These are phyloP conservation scores for Cercis canadensis DNA, from an alignment of 306 rosid genomes.

Conservation along the genomic window DNA sequence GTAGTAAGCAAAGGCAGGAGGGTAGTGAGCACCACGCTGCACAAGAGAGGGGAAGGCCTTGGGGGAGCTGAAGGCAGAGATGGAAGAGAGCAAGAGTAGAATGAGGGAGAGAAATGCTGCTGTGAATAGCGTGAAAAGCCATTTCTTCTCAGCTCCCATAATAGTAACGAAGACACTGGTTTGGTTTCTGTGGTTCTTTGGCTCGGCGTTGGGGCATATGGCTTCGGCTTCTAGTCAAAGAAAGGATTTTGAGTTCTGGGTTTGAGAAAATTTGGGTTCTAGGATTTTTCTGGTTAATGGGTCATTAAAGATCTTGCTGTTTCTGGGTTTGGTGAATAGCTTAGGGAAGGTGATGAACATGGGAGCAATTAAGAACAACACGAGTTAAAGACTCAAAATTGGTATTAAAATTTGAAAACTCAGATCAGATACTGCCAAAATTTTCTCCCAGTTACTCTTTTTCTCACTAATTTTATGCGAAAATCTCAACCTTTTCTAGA, in stretches of 20 bases:
- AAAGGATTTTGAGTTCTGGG: conserved; percentile 39
- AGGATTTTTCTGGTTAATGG: conserved; percentile 37
- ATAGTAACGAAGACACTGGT: neutral
- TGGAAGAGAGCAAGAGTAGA: conserved; percentile 65
- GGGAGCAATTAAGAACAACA: neutral
- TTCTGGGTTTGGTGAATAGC: conserved; percentile 22
- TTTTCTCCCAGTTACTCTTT: conserved; percentile 2
- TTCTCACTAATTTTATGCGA: conserved; percentile 9
- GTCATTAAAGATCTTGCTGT: conserved; percentile 59
- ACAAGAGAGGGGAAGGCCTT: conserved; percentile 69
- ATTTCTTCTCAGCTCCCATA: conserved; percentile 94
- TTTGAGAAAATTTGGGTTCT: conserved; percentile 29
- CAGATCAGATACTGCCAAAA: conserved; percentile 42
- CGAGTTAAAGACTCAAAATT: too few species aligned
- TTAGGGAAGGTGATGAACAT: conserved; percentile 33
- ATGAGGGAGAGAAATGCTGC: conserved; percentile 67
- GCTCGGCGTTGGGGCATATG: conserved; percentile 43
- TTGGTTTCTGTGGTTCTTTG: neutral
- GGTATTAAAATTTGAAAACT: neutral
- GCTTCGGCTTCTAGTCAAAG: conserved; percentile 35
- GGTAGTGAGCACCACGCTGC: conserved; percentile 70
- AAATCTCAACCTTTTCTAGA: neutral
- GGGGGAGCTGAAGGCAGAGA: conserved; percentile 72
- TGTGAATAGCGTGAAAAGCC: conserved; percentile 79
- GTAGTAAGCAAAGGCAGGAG: conserved; percentile 91